These are phyloP conservation scores for Cunninghamia lanceolata DNA, from an alignment of 75 land plant genomes.

Conservation along the genomic window DNA sequence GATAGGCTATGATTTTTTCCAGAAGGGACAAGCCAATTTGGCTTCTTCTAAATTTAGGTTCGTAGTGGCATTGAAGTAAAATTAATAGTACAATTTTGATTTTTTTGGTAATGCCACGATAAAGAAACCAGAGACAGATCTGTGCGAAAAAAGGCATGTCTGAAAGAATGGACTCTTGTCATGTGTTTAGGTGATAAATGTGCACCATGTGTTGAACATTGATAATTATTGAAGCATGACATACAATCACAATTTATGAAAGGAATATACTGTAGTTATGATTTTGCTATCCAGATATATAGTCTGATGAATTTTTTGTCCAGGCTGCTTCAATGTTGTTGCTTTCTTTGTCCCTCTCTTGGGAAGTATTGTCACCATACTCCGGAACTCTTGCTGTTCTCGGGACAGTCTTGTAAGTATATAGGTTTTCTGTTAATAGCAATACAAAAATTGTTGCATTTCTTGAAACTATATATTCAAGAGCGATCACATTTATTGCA, in stretches of 20 bases:
- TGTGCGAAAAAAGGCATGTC: neutral
- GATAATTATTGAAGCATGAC: neutral
- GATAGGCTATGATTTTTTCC: neutral
- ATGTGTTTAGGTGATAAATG: neutral
- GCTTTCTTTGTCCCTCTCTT: constrained; percentile 83
- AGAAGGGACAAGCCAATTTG: neutral
- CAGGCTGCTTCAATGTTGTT: constrained; percentile 95
- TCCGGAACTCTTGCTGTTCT: constrained; percentile 86
- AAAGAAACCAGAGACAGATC: neutral
- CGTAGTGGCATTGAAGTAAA: neutral
- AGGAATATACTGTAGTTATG: neutral
- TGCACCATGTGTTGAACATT: neutral
- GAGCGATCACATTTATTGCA: neutral
- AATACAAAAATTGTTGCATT: neutral
- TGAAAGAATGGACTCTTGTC: neutral
- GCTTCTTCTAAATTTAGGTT: neutral
- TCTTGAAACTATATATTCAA: neutral
- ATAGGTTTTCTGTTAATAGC: neutral
- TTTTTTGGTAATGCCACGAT: neutral
- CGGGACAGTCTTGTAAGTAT: constrained; percentile 95
- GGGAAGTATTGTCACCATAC: constrained; percentile 78
- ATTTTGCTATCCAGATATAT: neutral
- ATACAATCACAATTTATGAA: neutral
- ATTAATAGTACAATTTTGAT: neutral
- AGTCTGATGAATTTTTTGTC: constrained; percentile 8